Evolutionary conservation across 768 basidiomycete species (phyloP), one percentile per base, ranked within the genome.

Genomic region (Amanita molliuscula): DNA sequence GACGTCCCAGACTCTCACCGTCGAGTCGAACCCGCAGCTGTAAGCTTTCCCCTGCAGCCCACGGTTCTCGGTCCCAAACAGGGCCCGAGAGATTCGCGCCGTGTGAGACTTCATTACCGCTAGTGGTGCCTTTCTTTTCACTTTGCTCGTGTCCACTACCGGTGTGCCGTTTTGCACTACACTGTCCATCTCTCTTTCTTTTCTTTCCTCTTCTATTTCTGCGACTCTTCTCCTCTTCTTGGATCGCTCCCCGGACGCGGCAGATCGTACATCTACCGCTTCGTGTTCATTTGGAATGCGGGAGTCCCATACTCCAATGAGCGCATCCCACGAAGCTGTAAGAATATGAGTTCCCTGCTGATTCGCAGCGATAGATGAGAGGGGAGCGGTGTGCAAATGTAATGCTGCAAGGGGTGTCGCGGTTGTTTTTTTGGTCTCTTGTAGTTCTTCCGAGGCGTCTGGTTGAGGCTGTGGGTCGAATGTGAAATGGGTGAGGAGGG

Each of bases 11-110:
- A 74, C 69, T 20, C 91, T 74, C 4, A 97, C 80, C 0, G 90
- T 90, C 25, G 93, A 95, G 65, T 96, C 94, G 60, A 90, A 89
- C 0, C 89, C 88, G 59, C 83, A 84, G 56, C 87, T 90, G 54
- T 81, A 79, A 25, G 82, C 92, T 25, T 54, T 58, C 18, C 49
- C 49, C 10, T 28, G 21, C 46, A 60, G 31, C 16, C 51, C 51
- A 26, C 35, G 43, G 50, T 65, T 53, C 46, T 59, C 47, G 35
- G 54, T 61, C 45, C 66, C 71, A 66, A 88, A 94, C 0, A 78
- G 59, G 3, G 78, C 83, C 31, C 77, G 81, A 4, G 90, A 91
- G 1, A 97, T 84, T 10, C 89, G 73, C 16, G 75, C 85, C 0
- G 82, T 82, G 63, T 98, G 96, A 0, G 86, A 89, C 55, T 86